Evolutionary conservation across 305 asterid genomes (phyloP), one percentile per base, ranked within the genome.

Genomic region (Coffea humblotiana): DNA sequence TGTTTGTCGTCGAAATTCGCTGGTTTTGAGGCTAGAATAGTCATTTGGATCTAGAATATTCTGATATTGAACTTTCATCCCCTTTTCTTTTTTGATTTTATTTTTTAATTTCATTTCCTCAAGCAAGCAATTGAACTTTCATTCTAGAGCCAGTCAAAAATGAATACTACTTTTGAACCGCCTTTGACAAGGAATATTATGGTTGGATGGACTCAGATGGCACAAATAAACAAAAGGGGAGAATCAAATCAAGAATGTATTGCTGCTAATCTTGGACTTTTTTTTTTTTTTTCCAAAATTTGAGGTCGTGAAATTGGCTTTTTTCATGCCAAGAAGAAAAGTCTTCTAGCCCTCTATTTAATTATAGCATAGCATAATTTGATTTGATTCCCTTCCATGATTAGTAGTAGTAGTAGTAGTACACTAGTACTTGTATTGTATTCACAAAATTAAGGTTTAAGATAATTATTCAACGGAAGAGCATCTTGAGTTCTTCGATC

Each of bases 401-500:
- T 71, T 37, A 37, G 43, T 1, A 29, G 32, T 29, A 29, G 32
- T 29, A 37, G 43, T 2, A 27, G 11, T 43, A 71, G 14, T 29
- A 10, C 29, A 27, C 16, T 43, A 71, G 14, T 29, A 10, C 29
- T 61, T 18, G 47, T n/a, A 45, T 35, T 52, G 63, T 71, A 29
- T 47, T n/a, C 43, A 80, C 70, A 75, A 23, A 51, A 65, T 14
- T 54, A 27, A 40, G 23, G 65, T 16, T 45, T 71, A 56, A 49
- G 29, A 47, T 15, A 45, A 56, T 21, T 52, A 18, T n/a, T 78
- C 48, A 84, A 32, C 83, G 76, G 56, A 92, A 94, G 12, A 94
- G 93, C 96, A 91, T 91, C 78, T 92, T 91, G 74, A 94, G 97
- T 61, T 94, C 95, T 23, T 94, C 96, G 2, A 94, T 74, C 80